A percentile compares a stretch with the other conserved stretches of the same genome.
These are phyloP conservation scores for Phytopythium mirpurense DNA, from an alignment of 352 stramenopile genomes.

Conservation along the genomic window DNA sequence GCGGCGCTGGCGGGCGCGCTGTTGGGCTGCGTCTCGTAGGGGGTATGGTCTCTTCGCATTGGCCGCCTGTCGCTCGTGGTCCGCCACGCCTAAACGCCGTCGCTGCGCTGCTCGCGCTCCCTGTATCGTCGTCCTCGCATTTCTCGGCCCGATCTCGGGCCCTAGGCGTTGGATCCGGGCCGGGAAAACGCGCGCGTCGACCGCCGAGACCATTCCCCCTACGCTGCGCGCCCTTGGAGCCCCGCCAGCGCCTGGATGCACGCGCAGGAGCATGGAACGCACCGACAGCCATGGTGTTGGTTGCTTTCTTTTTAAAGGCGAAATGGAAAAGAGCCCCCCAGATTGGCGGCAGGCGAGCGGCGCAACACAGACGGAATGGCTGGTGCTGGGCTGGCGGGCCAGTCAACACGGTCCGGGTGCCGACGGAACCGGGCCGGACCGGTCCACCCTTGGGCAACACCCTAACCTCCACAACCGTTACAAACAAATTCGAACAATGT, in stretches of 20 bases:
- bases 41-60: no score
- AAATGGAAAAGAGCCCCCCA: conserved; percentile 52
- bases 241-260: not conserved
- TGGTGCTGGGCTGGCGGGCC: conserved; percentile 40
- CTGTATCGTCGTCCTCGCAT: not conserved
- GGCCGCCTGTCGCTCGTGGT: not conserved
- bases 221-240: not conserved
- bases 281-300: conserved; percentile 87
- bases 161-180: not conserved
- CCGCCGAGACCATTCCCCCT: not conserved
- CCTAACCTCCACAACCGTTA: conserved; percentile 8
- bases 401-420: conserved; percentile 4
- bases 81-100: not conserved
- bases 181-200: not conserved
- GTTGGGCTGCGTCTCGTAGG: not conserved
- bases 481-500: no score
- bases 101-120: not conserved
- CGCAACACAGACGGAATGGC: conserved; percentile 36
- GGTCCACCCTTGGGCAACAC: conserved; percentile 7
- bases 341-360: conserved; percentile 9
- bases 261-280: conserved; percentile 19
- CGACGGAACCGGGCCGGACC: conserved; percentile 17
- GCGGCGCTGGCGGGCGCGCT: not conserved
- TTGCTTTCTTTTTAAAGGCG: conserved; percentile 80
- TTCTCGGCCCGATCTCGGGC: not conserved